Evolutionary conservation across 139 green algal genomes (phyloP), one percentile per base, ranked within the genome.

Genomic region (Penium margaritaceum): DNA sequence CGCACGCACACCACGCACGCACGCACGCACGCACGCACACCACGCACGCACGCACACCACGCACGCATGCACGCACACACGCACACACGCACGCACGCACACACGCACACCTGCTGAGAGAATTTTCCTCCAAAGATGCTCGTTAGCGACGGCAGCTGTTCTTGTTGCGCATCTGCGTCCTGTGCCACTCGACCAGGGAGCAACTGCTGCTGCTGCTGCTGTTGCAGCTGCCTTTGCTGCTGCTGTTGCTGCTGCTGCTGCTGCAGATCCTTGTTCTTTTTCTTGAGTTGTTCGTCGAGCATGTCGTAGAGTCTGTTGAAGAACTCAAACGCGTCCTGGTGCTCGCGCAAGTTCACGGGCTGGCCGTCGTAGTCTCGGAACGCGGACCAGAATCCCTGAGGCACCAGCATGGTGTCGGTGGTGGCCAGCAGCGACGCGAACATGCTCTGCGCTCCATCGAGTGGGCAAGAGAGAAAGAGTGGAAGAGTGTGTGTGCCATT

Each of bases 281-380:
- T 34, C 41, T 79, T 78, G 5, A 78, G 39, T 9, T 21, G 76
- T 29, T 78, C 71, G 6, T 78, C 71, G 12, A 78, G 77, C 58
- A 67, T 76, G 67, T 95, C 90, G 84, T 91, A 85, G 27, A 81
- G 38, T 15, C 57, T 47, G 9, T 63, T 84, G 43, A 95, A 92
- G 80, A 95, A 95, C 81, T 95, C 91, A 70, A 92, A 90, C 0
- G 88, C 91, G 70, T 97, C 91, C 72, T 97, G 91, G 79, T 97
- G 91, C 83, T 96, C 91, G 34, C 75, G 66, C 58, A 92, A 64
- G 72, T 96, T 89, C 21, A 96, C 84, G 17, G 87, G 85, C 70
- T 88, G 62, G 1, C 91, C 89, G 66, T 96, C 91, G 66, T 92
- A 93, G 81, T 96, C 91, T 41, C 67, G 90, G 81, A 92, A 95